A percentile compares a stretch with the other conserved stretches of the same genome.
phyloP scores from a whole-genome alignment of 2,329 filamentous ascomycete genomes.

The Mycogone perniciosa region DNA sequence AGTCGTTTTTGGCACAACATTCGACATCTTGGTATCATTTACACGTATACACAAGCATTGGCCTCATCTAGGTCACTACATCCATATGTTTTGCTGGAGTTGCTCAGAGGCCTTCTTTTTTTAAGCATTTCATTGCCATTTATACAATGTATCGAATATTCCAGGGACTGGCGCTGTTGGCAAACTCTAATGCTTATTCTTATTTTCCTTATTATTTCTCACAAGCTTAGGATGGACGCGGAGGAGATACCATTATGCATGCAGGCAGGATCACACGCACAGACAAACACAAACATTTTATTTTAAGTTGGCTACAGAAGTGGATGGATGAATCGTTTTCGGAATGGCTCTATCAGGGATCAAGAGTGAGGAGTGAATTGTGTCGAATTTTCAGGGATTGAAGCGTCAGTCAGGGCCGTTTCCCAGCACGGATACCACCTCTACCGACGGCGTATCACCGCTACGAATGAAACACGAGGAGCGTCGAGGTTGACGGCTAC shows the following conservation, averaged over 20 bases:
- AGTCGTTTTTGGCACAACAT: neutral
- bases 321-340: no score
- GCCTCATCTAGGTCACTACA: neutral
- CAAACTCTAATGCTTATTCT: conserved; percentile 6
- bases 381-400: no score
- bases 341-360: no score
- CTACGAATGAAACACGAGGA: no score
- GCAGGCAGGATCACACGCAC: neutral
- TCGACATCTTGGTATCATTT: conserved; percentile 3
- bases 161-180: conserved; percentile 9
- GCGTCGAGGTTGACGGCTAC: no score
- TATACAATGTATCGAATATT: conserved; percentile 9
- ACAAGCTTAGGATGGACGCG: conserved; percentile 15
- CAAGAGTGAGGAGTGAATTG: no score
- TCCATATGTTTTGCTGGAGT: neutral
- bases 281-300: no score
- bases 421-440: no score
- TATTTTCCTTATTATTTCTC: conserved; percentile 6
- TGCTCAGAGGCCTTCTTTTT: conserved; percentile 2
- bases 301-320: no score
- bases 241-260: conserved; percentile 19
- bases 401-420: no score
- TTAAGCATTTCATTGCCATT: conserved; percentile 2
- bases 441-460: no score
- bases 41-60: conserved; percentile 4